A percentile compares a stretch with the other conserved stretches of the same genome.
Conservation (phyloP, 2,329 filamentous ascomycete genomes). For the Aspergillus aculeatus region DNA sequence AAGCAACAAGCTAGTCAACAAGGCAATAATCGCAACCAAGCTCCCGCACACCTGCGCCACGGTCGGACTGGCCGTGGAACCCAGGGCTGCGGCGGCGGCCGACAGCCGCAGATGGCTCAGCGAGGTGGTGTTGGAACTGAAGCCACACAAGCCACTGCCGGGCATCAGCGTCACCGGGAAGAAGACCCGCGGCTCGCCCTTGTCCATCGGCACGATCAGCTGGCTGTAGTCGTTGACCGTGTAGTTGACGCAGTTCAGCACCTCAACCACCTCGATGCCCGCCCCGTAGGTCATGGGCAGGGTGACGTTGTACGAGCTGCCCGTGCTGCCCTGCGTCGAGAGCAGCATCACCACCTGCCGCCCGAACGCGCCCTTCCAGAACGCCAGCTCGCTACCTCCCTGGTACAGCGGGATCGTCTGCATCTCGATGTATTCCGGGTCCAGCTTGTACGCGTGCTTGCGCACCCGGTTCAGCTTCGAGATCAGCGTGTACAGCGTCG, state of each 20-base stretch:
- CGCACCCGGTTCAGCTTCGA: constrained; percentile 45
- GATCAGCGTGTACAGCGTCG: constrained; percentile 41
- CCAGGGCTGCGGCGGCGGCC: neutral
- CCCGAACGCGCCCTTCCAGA: constrained; percentile 47
- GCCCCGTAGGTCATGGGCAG: constrained; percentile 30
- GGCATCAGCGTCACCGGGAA: constrained; percentile 28
- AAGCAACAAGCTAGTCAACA: neutral
- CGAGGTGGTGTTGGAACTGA: neutral
- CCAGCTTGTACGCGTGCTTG: constrained; percentile 38
- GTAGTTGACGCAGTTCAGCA: constrained; percentile 30
- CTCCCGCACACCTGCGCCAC: neutral
- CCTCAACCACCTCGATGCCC: constrained; percentile 26
- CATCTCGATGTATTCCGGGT: constrained; percentile 39
- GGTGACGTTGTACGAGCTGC: constrained; percentile 29
- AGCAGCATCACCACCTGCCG: constrained; percentile 45
- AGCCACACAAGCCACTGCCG: constrained; percentile 34
- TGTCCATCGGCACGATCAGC: constrained; percentile 29
- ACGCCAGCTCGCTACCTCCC: constrained; percentile 44
- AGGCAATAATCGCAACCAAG: neutral
- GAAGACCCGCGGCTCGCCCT: constrained; percentile 33
- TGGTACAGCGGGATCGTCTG: constrained; percentile 41
- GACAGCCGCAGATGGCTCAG: neutral
- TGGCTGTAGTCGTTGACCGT: constrained; percentile 25
- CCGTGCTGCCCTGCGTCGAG: constrained; percentile 41
- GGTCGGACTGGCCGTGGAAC: neutral